Conservation (phyloP, 306 rosid genomes). For the Rubus idaeus region DNA sequence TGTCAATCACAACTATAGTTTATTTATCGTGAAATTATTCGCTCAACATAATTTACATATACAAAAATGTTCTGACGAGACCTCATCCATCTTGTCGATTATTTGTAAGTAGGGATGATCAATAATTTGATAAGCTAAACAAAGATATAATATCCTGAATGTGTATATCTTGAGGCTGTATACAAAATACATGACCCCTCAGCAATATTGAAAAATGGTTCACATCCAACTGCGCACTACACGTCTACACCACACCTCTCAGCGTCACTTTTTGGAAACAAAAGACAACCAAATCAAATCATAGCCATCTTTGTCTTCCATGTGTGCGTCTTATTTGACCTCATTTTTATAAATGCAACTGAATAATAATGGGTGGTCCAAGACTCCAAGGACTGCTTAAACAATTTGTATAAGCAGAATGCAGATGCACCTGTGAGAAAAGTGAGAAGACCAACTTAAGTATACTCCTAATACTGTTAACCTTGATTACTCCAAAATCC, state of each 20-base stretch:
- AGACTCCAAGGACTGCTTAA: neutral
- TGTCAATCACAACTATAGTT: neutral
- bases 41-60: no score
- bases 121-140: no score
- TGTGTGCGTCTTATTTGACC: conserved; percentile 34
- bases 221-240: neutral
- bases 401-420: neutral
- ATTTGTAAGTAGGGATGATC: no score
- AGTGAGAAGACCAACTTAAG: neutral
- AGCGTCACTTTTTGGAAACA: neutral
- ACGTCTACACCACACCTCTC: conserved; percentile 6
- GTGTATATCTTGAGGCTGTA: no score
- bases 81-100: no score
- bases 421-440: neutral
- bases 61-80: no score
- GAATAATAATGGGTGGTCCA: conserved; percentile 12
- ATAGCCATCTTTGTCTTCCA: conserved; percentile 32
- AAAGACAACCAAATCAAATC: conserved; percentile 17
- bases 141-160: no score
- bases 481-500: conserved; percentile 2
- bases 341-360: conserved; percentile 3
- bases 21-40: neutral
- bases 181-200: neutral
- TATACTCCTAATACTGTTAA: neutral
- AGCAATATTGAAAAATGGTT: neutral